Conservation (phyloP, 2,329 filamentous ascomycete genomes). For the Penicillium sp. region DNA sequence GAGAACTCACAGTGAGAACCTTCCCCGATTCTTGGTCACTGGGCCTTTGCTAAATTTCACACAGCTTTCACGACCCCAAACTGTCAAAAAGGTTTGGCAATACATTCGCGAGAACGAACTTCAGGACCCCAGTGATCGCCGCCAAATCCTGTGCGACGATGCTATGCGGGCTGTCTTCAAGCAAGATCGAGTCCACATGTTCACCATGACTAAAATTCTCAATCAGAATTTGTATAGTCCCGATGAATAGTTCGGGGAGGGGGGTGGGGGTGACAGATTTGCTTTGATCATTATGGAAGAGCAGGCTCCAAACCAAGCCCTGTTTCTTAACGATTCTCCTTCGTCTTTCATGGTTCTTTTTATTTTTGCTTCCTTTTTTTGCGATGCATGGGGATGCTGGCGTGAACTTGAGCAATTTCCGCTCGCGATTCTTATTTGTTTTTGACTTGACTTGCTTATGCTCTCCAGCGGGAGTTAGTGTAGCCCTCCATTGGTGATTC, state of each 20-base stretch:
- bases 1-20: slow-evolving; percentile 43
- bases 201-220: slow-evolving; percentile 97
- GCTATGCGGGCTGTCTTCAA: slow-evolving; percentile 91
- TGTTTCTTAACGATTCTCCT: slow-evolving; percentile 27
- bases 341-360: slow-evolving; percentile 9
- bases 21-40: neutral
- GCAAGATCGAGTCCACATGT: slow-evolving; percentile 90
- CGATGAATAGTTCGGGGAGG: slow-evolving; percentile 62
- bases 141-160: slow-evolving; percentile 90
- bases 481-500: slow-evolving; percentile 20
- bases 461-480: slow-evolving; percentile 36
- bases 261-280: neutral
- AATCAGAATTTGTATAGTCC: slow-evolving; percentile 84
- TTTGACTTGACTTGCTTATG: slow-evolving; percentile 11
- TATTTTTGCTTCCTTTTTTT: slow-evolving; percentile 7
- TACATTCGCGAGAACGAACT: slow-evolving; percentile 87
- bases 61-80: slow-evolving; percentile 86
- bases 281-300: slow-evolving; percentile 15
- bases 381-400: slow-evolving; percentile 35
- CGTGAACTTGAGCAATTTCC: slow-evolving; percentile 19
- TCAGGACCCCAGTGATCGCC: slow-evolving; percentile 86
- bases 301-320: slow-evolving; percentile 8
- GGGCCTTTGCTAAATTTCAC: slow-evolving; percentile 18
- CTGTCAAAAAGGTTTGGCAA: slow-evolving; percentile 93
- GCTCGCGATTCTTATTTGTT: slow-evolving; percentile 15